Evolutionary conservation across 2,329 filamentous ascomycete species (phyloP).

Genomic region (Fusarium sarcochroum): DNA sequence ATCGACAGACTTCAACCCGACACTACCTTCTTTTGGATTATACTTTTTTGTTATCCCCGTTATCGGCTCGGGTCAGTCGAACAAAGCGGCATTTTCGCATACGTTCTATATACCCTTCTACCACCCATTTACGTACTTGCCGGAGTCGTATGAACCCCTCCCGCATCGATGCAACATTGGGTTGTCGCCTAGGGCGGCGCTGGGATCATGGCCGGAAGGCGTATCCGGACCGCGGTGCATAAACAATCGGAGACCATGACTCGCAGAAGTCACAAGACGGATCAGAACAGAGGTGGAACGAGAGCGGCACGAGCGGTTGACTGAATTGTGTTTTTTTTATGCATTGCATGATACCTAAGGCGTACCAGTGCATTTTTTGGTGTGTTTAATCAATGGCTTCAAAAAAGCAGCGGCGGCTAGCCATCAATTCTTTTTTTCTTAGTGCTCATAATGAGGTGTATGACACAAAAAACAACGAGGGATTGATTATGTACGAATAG

Average conservation of each 20-base stretch:
- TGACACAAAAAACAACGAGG: conserved; percentile 30
- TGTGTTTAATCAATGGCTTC: conserved; percentile 12
- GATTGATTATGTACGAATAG: conserved; percentile 18
- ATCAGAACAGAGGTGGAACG: conserved; percentile 26
- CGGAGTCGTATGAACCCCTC: background rate
- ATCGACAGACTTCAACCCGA: background rate
- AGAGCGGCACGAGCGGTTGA: conserved; percentile 17
- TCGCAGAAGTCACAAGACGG: conserved; percentile 16
- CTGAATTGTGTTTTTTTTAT: conserved; percentile 34
- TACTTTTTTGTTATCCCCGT: conserved; percentile 1
- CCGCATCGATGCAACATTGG: conserved; percentile 4
- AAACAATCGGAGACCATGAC: conserved; percentile 28
- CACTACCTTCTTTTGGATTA: conserved; percentile 12
- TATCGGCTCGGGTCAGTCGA: conserved; percentile 12
- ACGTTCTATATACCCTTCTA: conserved; percentile 17
- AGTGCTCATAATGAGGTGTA: conserved; percentile 32
- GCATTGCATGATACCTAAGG: conserved; percentile 46
- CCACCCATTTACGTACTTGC: conserved; percentile 1
- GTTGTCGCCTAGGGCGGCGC: conserved; percentile 6
- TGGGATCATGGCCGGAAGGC: conserved; percentile 6
- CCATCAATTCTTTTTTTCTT: conserved; percentile 15
- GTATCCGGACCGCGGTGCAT: conserved; percentile 8
- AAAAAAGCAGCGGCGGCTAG: conserved; percentile 16
- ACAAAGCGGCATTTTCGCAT: conserved; percentile 8
- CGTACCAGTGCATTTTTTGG: conserved; percentile 35